Conservation (phyloP, 2,329 filamentous ascomycete species). For the Trichoderma sp. region DNA sequence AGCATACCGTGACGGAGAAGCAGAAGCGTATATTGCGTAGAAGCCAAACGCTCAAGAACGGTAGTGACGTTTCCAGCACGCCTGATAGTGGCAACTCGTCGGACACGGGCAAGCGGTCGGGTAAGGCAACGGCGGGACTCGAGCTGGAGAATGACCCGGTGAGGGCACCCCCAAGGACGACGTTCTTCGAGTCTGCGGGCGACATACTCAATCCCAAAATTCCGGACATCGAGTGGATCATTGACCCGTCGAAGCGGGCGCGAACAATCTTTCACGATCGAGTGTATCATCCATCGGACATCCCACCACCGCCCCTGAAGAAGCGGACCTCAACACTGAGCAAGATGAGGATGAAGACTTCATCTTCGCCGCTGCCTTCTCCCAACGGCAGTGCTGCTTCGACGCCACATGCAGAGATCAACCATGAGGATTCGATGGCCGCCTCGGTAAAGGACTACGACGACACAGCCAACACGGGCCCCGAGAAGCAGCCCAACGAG, state of each 20-base stretch:
- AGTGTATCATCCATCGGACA: conserved; percentile 90
- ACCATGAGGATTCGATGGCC: conserved; percentile 47
- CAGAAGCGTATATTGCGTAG: conserved; percentile 72
- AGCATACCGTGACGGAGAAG: conserved; percentile 57
- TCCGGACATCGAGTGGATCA: conserved; percentile 77
- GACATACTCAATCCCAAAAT: conserved; percentile 90
- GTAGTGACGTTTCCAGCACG: conserved; percentile 35
- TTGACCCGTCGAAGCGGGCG: conserved; percentile 78
- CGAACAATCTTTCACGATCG: conserved; percentile 96
- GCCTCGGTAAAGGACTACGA: conserved; percentile 55
- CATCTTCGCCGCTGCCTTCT: conserved; percentile 31
- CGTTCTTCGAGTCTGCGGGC: conserved; percentile 91
- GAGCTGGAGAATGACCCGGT: conserved; percentile 53
- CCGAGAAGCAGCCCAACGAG: conserved; percentile 45
- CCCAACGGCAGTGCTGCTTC: conserved; percentile 39
- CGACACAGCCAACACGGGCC: conserved; percentile 51
- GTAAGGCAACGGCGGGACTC: conserved; percentile 54
- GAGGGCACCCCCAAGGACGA: conserved; percentile 81
- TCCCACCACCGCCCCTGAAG: conserved; percentile 76
- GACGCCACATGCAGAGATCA: conserved; percentile 41
- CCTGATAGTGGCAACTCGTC: conserved; percentile 30
- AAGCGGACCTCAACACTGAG: conserved; percentile 49
- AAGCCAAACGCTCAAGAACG: conserved; percentile 64
- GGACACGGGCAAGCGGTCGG: conserved; percentile 29
- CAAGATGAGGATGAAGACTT: conserved; percentile 37